Evolutionary conservation across 768 basidiomycete species (phyloP), one percentile per base, ranked within the genome.

Genomic region (Lyophyllum decastes): DNA sequence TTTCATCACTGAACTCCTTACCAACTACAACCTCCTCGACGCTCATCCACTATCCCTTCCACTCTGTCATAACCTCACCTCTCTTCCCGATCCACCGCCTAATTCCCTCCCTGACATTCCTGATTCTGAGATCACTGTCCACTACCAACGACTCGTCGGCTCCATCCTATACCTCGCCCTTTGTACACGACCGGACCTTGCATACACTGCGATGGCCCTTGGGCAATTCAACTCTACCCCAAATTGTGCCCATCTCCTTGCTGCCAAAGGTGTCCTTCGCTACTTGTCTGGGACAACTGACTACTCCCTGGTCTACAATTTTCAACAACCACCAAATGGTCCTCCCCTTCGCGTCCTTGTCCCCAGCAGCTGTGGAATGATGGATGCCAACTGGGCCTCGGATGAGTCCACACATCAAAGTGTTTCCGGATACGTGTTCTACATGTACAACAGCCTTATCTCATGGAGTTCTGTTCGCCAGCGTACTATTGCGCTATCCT

Each of bases 141-240:
- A n/a, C n/a, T n/a, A n/a, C n/a, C 60, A 64, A 38, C 24, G 49
- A 0, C 49, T 75, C 0, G 63, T 73, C 0, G 71, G 69, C 2
- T 66, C 50, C 1, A 34, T 74, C 0, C 69, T 68, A 3, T 75
- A 73, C 53, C 55, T 73, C 0, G 61, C 73, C 1, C 52, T 73
- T 2, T 66, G 64, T 5, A 74, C 75, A 1, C 62, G 68, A 0
- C 75, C 77, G 0, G 74, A 81, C 41, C 64, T 79, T 11, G 61
- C 72, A 0, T 73, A 61, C 47, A 62, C 70, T 4, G 72, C 76
- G 6, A 59, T 64, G 30, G n/a, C 50, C 0, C 68, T 79, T 1
- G 63, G 72, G 0, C 71, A 72, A 25, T 76, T 63, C 64, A 68
- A 61, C 12, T 56, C 70, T 0, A 64, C 64, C 19, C 77, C 75